Evolutionary conservation across 106 monocot species (phyloP), one percentile per base, ranked within the genome.

Genomic region (Dendrobium officinale): DNA sequence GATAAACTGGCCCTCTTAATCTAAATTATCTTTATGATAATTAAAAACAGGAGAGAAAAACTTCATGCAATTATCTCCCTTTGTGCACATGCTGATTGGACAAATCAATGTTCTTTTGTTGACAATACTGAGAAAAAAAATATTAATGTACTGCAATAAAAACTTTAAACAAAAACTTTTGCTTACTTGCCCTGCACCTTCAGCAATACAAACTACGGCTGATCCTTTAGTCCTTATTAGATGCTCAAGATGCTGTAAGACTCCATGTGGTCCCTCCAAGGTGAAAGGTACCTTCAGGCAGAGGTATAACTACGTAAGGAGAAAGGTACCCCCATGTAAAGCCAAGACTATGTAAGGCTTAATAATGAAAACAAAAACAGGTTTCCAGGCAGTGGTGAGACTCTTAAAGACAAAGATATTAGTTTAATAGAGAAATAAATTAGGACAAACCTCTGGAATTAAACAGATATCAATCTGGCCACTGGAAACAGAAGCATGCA

Each of bases 401-500:
- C 55, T 55, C 3, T 55, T 55, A 55, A 17, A 17, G 55, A 55
- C 55, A 55, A 11, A 17, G 4, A 55, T 55, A 55, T 55, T 4
- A 55, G 55, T 67, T 6, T n/a, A 67, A 67, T 20, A 67, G 18
- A 8, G 68, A 68, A n/a, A 8, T 11, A 18, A 24, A n/a, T 37
- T 37, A 68, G 29, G 40, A 84, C 87, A 84, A 3, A 89, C 91
- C 83, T 91, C 90, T 1, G 90, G 90, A 79, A 90, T 90, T 43
- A 90, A 80, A 75, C 87, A 88, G 55, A 90, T 24, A 66, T 90
- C 88, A 5, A 82, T 84, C 73, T 90, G 88, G 4, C 90, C 88
- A 83, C 87, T 90, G 15, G 90, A 88, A 73, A 90, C 85, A 72
- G 90, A 85, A n/a, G 90, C 90, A 79, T 90, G 86, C 87, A 88